Evolutionary conservation across 495 filamentous ascomycete species (phyloP), one percentile per base, ranked within the genome.

Genomic region (Aspergillus sclerotiicarbonarius): DNA sequence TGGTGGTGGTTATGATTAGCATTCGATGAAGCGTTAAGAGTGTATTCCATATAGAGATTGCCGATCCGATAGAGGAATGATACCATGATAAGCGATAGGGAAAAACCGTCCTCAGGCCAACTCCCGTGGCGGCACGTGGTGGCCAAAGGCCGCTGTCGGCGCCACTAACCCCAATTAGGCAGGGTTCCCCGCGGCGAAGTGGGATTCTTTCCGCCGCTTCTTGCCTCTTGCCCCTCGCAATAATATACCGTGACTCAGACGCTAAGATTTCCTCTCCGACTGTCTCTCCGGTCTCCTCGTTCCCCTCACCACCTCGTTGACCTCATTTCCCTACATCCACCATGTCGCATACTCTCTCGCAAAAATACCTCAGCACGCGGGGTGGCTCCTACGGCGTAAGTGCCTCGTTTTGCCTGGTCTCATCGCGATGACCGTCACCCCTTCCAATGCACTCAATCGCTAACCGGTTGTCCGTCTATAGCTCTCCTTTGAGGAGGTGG

Each of bases 401-500:
- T 53, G 20, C 9, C 12, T 20, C 72, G 7, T 57, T 48, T 56
- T 37, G 46, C 16, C 51, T 56, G 20, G 49, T 32, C 13, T 20
- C 32, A 25, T 25, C 25, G 25, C 25, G 5, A 25, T 2, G 25
- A 25, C n/a, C n/a, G n/a, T n/a, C n/a, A n/a, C n/a, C n/a, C n/a
- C n/a, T n/a, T n/a, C n/a, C n/a, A n/a, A 5, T 25, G 25, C 20
- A 48, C 39, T 21, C 46, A 29, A 51, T 58, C 31, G 50, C 62
- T 63, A 35, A 66, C 21, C 30, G 35, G 31, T 29, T 30, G 9
- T 50, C 8, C 25, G 12, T 13, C 8, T 41, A 29, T 63, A 96
- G 90, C 80, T 94, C 58, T 90, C 92, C 47, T 98, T 98, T 69
- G 92, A 96, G 72, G 82, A 87, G 21, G 90, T 91, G 37, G 92